Evolutionary conservation across 2,329 filamentous ascomycete species (phyloP).

Genomic region (Ophiostoma tasmaniense): DNA sequence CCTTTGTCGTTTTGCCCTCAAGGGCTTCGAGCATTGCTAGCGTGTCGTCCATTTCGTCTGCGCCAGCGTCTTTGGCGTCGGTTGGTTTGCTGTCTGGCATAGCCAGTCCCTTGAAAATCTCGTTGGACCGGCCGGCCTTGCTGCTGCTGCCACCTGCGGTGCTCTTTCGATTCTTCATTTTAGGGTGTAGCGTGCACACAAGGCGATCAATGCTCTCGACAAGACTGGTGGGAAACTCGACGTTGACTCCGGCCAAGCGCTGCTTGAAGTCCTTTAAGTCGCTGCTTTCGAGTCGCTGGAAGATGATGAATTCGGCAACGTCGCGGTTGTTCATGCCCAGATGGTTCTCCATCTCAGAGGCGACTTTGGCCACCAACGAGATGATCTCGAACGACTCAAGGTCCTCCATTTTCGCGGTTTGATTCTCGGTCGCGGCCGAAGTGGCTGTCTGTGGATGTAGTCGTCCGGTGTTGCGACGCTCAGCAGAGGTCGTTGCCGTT

Average conservation of each 20-base stretch:
- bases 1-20: slow-evolving; percentile 48
- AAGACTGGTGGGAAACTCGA: slow-evolving; percentile 76
- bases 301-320: slow-evolving; percentile 91
- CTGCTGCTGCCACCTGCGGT: slow-evolving; percentile 27
- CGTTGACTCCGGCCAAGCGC: slow-evolving; percentile 66
- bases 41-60: slow-evolving; percentile 79
- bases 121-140: slow-evolving; percentile 36
- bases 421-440: background rate
- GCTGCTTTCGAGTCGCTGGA: slow-evolving; percentile 69
- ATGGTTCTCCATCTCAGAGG: slow-evolving; percentile 90
- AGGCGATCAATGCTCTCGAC: slow-evolving; percentile 87
- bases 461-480: background rate
- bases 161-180: slow-evolving; percentile 54
- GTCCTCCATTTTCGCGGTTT: slow-evolving; percentile 61
- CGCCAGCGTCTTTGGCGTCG: slow-evolving; percentile 27
- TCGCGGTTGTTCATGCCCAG: slow-evolving; percentile 88
- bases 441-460: background rate
- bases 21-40: slow-evolving; percentile 84
- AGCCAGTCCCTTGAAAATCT: slow-evolving; percentile 83
- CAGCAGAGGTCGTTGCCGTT: background rate
- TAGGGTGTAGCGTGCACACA: slow-evolving; percentile 82
- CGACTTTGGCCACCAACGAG: slow-evolving; percentile 89
- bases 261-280: slow-evolving; percentile 64
- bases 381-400: slow-evolving; percentile 84
- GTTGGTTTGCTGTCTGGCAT: slow-evolving; percentile 63